Evolutionary conservation across 306 rosid genomes (phyloP).

Genomic region (Pterocarpus santalinus): DNA sequence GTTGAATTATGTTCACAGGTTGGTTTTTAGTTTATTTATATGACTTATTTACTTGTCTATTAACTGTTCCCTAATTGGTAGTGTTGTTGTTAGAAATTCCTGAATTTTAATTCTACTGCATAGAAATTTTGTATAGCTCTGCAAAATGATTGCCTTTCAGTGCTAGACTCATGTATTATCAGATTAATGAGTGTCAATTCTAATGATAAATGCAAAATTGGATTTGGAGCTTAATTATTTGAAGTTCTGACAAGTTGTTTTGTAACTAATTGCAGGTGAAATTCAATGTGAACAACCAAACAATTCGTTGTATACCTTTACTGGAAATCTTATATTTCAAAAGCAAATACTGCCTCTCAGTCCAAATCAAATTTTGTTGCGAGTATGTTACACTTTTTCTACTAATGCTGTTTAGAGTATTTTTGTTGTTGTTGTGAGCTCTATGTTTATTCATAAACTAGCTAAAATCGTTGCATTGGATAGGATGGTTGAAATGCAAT

Average conservation of each 20-base stretch:
- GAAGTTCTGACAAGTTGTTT: slow-evolving; percentile 29
- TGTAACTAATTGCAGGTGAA: slow-evolving; percentile 74
- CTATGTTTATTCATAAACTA: slow-evolving; percentile 27
- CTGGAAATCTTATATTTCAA: slow-evolving; percentile 82
- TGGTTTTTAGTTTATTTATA: slow-evolving; percentile 6
- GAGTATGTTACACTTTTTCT: slow-evolving; percentile 63
- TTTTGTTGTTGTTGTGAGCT: slow-evolving; percentile 37
- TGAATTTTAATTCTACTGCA: slow-evolving; percentile 2
- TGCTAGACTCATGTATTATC: slow-evolving; percentile 19
- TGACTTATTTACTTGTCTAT: slow-evolving; percentile 28
- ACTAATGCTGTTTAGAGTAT: slow-evolving; percentile 30
- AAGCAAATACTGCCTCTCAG: slow-evolving; percentile 85
- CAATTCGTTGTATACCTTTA: slow-evolving; percentile 93
- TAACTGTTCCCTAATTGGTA: slow-evolving; percentile 23
- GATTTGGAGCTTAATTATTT: slow-evolving; percentile 20
- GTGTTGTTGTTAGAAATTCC: slow-evolving; percentile 1
- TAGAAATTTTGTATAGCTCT: slow-evolving; percentile 11
- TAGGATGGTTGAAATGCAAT: slow-evolving; percentile 23
- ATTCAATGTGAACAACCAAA: slow-evolving; percentile 96
- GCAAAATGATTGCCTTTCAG: neutral
- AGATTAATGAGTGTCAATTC: slow-evolving; percentile 23
- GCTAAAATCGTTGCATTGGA: slow-evolving; percentile 27
- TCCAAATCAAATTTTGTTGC: slow-evolving; percentile 85
- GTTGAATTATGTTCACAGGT: neutral
- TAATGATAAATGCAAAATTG: slow-evolving; percentile 19